Evolutionary conservation across 768 basidiomycete species (phyloP).

Genomic region (Lyophyllum semitale): DNA sequence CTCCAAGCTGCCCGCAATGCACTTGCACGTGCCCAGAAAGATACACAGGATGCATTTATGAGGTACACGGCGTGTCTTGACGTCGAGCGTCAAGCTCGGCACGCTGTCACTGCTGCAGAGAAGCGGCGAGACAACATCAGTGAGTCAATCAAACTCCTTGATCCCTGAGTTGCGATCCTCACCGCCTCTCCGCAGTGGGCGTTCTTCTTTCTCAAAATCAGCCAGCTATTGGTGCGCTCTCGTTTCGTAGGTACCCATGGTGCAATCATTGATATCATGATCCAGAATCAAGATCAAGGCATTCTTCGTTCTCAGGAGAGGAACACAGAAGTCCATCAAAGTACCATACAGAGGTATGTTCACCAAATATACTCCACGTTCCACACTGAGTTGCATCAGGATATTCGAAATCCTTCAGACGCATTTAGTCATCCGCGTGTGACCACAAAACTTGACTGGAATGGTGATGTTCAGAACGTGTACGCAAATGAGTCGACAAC

Average conservation of each 20-base stretch:
- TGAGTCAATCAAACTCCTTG: slow-evolving; percentile 25
- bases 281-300: slow-evolving; percentile 47
- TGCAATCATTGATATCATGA: slow-evolving; percentile 16
- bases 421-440: slow-evolving; percentile 43
- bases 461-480: slow-evolving; percentile 39
- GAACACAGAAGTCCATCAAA: slow-evolving; percentile 47
- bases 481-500: slow-evolving; percentile 43
- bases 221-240: slow-evolving; percentile 30
- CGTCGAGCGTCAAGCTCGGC: slow-evolving; percentile 64
- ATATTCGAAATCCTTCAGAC: slow-evolving; percentile 40
- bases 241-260: slow-evolving; percentile 10
- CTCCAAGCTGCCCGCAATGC: slow-evolving; percentile 62
- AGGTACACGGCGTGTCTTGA: slow-evolving; percentile 71
- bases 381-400: slow-evolving; percentile 21
- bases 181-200: slow-evolving; percentile 38
- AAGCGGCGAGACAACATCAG: slow-evolving; percentile 71
- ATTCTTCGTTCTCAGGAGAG: slow-evolving; percentile 53
- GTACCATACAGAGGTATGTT: slow-evolving; percentile 44
- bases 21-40: slow-evolving; percentile 65
- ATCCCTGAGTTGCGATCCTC: slow-evolving; percentile 13
- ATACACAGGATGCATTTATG: slow-evolving; percentile 72
- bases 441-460: slow-evolving; percentile 49
- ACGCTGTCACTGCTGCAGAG: slow-evolving; percentile 63
- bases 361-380: neutral
- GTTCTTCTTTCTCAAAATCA: slow-evolving; percentile 49